A percentile compares a stretch with the other conserved stretches of the same genome.
These are phyloP conservation scores for Pseudogymnoascus sp. DNA, from an alignment of 2,329 filamentous ascomycete species.

Conservation along the genomic window DNA sequence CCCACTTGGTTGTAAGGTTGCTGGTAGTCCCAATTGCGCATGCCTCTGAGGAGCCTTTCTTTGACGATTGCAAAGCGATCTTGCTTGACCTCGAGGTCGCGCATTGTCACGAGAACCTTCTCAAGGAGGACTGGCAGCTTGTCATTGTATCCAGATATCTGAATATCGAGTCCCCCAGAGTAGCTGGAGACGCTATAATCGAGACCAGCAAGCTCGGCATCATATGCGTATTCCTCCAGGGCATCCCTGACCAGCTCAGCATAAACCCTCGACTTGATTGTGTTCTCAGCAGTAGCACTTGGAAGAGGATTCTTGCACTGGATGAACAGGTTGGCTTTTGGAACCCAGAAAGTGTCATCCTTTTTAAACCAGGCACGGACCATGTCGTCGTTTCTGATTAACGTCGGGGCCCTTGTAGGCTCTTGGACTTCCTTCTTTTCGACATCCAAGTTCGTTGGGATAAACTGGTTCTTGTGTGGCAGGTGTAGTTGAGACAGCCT, in stretches of 20 bases:
- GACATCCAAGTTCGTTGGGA: conserved; percentile 85
- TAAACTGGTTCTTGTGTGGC: conserved; percentile 90
- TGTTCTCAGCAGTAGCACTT: conserved; percentile 69
- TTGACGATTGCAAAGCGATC: conserved; percentile 89
- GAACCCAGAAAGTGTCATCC: conserved; percentile 97
- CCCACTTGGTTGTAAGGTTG: conserved; percentile 85
- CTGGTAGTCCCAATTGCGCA: conserved; percentile 80
- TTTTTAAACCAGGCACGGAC: conserved; percentile 95
- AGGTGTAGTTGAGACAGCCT: conserved; percentile 69
- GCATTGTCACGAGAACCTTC: conserved; percentile 76
- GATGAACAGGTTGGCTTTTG: conserved; percentile 80
- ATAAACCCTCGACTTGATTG: conserved; percentile 71
- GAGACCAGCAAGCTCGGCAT: conserved; percentile 85
- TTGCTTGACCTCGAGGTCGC: conserved; percentile 73
- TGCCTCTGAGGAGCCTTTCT: conserved; percentile 66
- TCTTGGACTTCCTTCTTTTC: conserved; percentile 85
- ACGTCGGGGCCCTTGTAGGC: conserved; percentile 62
- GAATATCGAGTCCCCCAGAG: conserved; percentile 64
- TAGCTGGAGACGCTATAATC: conserved; percentile 72
- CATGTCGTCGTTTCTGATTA: conserved; percentile 75
- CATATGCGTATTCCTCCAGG: conserved; percentile 87
- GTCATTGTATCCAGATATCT: conserved; percentile 88
- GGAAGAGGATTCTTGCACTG: conserved; percentile 71
- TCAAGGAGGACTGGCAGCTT: conserved; percentile 87
- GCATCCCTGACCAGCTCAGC: conserved; percentile 82